Evolutionary conservation across 768 basidiomycete genomes (phyloP).

Genomic region (Pluteus cervinus): DNA sequence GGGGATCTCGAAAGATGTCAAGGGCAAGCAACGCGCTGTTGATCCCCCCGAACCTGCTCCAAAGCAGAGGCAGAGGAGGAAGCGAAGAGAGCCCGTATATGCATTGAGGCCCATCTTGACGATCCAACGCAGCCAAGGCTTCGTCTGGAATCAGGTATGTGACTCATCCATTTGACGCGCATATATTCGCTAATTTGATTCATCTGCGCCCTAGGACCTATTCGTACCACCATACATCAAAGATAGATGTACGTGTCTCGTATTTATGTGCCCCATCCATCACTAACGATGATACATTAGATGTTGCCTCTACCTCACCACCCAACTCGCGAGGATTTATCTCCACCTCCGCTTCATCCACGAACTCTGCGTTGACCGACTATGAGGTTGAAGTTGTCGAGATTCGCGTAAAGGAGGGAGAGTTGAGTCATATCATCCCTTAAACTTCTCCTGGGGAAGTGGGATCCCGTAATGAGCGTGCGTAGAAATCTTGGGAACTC

Average conservation of each 20-base stretch:
- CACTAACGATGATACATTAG: conserved; percentile 29
- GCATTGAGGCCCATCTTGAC: conserved; percentile 79
- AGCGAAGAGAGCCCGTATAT: conserved; percentile 48
- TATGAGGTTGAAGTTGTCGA: conserved; percentile 87
- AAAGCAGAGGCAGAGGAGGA: conserved; percentile 42
- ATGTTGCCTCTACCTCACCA: conserved; percentile 80
- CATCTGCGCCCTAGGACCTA: conserved; percentile 48
- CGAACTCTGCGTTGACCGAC: conserved; percentile 60
- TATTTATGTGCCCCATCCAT: conserved; percentile 12
- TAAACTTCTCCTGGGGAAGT: conserved; percentile 20
- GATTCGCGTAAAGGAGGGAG: conserved; percentile 76
- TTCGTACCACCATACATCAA: conserved; percentile 89
- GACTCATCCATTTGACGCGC: background rate
- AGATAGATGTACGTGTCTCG: conserved; percentile 68
- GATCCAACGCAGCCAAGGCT: conserved; percentile 82
- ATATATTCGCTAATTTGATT: background rate
- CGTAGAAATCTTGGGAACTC: too few relatives aligned
- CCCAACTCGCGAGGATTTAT: conserved; percentile 62
- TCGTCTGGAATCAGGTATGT: conserved; percentile 86
- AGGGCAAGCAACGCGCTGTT: conserved; percentile 77
- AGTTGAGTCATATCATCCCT: conserved; percentile 73
- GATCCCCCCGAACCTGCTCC: conserved; percentile 60
- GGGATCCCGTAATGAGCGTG: too few relatives aligned
- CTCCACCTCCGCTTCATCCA: conserved; percentile 64
- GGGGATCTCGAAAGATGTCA: conserved; percentile 51